Percentiles rank a stretch among this genome's conserved stretches.
Conservation (phyloP, 495 filamentous ascomycete genomes). For the Penicillium crystallinum region DNA sequence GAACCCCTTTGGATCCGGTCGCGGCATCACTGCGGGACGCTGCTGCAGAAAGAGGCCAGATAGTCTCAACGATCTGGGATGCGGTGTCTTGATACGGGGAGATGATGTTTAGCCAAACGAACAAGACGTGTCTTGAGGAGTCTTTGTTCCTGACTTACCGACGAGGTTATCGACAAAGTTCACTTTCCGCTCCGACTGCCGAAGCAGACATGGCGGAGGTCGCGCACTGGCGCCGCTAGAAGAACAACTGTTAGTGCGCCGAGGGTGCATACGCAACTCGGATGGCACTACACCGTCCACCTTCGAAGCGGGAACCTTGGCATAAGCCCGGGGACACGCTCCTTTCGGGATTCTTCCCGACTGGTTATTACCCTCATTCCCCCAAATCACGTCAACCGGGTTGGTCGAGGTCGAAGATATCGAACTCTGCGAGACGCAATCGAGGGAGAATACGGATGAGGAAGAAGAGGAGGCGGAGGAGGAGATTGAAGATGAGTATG, state of each 20-base stretch:
- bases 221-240: conserved; percentile 50
- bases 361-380: conserved; percentile 39
- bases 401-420: conserved; percentile 45
- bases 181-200: conserved; percentile 89
- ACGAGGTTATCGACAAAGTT: conserved; percentile 97
- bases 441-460: conserved; percentile 78
- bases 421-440: conserved; percentile 50
- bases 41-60: conserved; percentile 72
- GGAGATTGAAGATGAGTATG: conserved; percentile 63
- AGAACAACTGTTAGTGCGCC: conserved; percentile 57
- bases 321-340: conserved; percentile 25
- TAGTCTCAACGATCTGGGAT: conserved; percentile 93
- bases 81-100: conserved; percentile 71
- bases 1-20: conserved; percentile 57
- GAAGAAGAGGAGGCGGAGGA: conserved; percentile 69
- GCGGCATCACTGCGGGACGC: conserved; percentile 43
- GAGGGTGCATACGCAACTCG: conserved; percentile 75
- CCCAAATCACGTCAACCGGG: conserved; percentile 46
- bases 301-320: conserved; percentile 27
- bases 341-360: conserved; percentile 18
- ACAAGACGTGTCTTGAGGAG: conserved; percentile 5
- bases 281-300: conserved; percentile 49
- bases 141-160: conserved; percentile 64
- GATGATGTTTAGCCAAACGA: conserved; percentile 16
- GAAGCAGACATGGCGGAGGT: conserved; percentile 74